A percentile compares a stretch with the other conserved stretches of the same genome.
phyloP scores from a whole-genome alignment of 2,329 filamentous ascomycete species.

The Nemania sp. region DNA sequence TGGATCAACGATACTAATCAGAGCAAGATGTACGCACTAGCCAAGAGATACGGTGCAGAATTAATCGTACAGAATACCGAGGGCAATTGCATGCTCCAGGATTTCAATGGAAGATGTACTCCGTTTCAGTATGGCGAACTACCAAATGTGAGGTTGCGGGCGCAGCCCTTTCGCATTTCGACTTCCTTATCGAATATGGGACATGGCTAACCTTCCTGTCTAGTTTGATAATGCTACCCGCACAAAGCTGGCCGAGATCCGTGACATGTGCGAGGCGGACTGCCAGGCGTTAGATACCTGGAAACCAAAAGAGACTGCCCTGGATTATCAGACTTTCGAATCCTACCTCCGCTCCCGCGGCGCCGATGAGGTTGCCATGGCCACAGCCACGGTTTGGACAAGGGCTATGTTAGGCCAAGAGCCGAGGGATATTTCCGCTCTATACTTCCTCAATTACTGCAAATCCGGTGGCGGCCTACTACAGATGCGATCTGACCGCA shows the following conservation, averaged over 20 bases:
- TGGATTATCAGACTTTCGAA: constrained; percentile 50
- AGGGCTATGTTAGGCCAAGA: constrained; percentile 50
- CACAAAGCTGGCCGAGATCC: background rate
- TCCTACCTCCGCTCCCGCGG: constrained; percentile 47
- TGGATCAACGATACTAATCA: constrained; percentile 72
- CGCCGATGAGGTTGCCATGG: constrained; percentile 32
- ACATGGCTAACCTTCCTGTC: constrained; percentile 2
- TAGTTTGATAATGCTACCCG: constrained; percentile 4
- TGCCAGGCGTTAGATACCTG: constrained; percentile 46
- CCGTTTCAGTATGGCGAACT: constrained; percentile 40
- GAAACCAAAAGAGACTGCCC: constrained; percentile 33
- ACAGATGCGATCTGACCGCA: constrained; percentile 61
- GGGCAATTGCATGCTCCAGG: constrained; percentile 55
- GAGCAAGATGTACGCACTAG: constrained; percentile 57
- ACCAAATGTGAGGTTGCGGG: background rate
- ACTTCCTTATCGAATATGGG: background rate
- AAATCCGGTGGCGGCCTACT: constrained; percentile 64
- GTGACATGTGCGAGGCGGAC: constrained; percentile 41
- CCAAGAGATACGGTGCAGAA: constrained; percentile 56
- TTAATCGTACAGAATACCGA: constrained; percentile 61
- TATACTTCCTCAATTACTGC: constrained; percentile 68
- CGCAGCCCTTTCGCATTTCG: background rate
- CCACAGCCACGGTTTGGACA: constrained; percentile 43
- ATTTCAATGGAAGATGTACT: constrained; percentile 37
- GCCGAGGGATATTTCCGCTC: constrained; percentile 61